Base-by-base conservation (phyloP, 768 basidiomycete species). In the Leucocoprinus leucothites region DNA sequence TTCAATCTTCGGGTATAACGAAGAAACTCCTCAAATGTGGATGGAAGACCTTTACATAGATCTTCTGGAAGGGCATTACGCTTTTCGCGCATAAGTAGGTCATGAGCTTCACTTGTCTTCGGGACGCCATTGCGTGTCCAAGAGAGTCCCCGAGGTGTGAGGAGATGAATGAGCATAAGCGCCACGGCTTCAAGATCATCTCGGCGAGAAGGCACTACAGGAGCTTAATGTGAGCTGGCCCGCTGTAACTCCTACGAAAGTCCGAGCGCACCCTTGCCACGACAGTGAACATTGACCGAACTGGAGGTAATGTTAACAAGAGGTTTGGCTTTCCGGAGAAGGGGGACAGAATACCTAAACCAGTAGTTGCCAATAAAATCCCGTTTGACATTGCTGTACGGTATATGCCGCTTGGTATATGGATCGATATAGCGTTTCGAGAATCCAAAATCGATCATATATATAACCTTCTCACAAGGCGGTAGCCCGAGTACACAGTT, bases 401-500 rank as follows among this genome's bases (percentile, higher is more conserved):
- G 81, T 55, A 91, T 87, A 62, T 91, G 89, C n/a, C 79, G 77
- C 41, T 69, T 75, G 2, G 86, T 88, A 44, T 66, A 58, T 19
- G 79, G 77, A 67, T 91, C 86, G 58, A 90, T 82, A 59, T 87
- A 91, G 28, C 78, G 78, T 63, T 90, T 91, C 16, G 88, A 88
- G 66, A 91, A 91, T 13, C 89, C 89, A 64, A 91, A 91, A 66
- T 91, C 89, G 61, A 91, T 91, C 87, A 91, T 86, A 63, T 89
- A 91, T 58, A 91, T 74, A 35, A 70, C 76, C 49, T 75, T 75
- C 13, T 86, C 74, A 58, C 87, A 71, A 0, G 85, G 82, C 3
- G 76, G 68, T 47, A 77, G 71, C 13, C 89, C 89, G 50, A 90
- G 65, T 2, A 81, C 82, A 60, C 84, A 86, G 65, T 91, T 91